Evolutionary conservation across 495 filamentous ascomycete species (phyloP), one percentile per base, ranked within the genome.

Genomic region (Penicillium angulare): DNA sequence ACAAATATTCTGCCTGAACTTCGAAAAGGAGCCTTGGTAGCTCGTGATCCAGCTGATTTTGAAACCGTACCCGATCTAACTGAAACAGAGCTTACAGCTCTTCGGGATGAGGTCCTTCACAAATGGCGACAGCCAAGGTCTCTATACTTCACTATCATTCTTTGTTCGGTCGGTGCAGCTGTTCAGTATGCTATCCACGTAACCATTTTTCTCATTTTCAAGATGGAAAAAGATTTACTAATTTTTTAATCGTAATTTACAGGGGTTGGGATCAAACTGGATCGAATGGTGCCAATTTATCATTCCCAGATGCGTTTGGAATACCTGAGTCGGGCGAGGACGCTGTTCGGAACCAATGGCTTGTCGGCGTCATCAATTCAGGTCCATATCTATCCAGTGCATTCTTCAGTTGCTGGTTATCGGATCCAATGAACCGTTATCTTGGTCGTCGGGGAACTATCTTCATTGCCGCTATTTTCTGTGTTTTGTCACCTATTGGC

Each of bases 141-240:
- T 18, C 79, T 90, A 12, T 90, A 88, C 61, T 76, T 86, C 27
- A 87, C 85, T 20, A 84, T 90, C 55, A 72, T 81, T 34, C 74
- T 88, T 13, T 85, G 82, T 56, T 88, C 86, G 20, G 79, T 90
- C 40, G 86, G 81, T 22, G 86, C 86, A 43, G 84, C 84, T 13
- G 81, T 87, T 3, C 85, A 88, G 38, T 41, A 41, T 1, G 38
- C 8, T 38, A 10, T 21, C 5, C 33, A 13, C 12, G 17, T 15
- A 16, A 5, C 3, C 12, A 7, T 12, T 15, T 34, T 2, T 5
- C 4, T 32, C 32, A 15, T 5, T 5, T 12, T 15, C 32, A 12
- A 34, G 2, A 34, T 12, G 1, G n/a, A n/a, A n/a, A n/a, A 12
- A 22, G 36, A 7, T 39, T 20, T 2, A 4, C 36, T 39, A 22